These are phyloP conservation scores for Blastocystis sp. DNA, from an alignment of 352 stramenopile genomes.

Conservation along the genomic window DNA sequence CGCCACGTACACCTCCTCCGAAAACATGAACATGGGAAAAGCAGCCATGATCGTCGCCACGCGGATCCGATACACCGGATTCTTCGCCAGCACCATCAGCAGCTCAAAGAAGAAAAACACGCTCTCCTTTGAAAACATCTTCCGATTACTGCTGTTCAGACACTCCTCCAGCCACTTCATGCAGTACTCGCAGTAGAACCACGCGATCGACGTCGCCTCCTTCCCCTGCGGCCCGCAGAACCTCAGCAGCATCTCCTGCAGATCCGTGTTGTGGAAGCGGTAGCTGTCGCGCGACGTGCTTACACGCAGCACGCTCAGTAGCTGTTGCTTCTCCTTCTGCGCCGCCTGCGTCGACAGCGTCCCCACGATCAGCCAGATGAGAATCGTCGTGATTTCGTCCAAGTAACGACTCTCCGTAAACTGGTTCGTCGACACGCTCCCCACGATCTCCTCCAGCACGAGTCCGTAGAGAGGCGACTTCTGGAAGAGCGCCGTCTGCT, in stretches of 20 bases:
- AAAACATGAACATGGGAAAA: slow-evolving; percentile 7
- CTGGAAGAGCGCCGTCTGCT: background rate
- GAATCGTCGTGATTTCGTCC: background rate
- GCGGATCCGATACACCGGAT: background rate
- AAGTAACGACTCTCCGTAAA: background rate
- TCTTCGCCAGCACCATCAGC: background rate
- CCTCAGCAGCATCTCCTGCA: background rate
- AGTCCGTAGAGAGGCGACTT: background rate
- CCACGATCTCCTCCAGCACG: background rate
- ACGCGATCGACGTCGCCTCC: background rate
- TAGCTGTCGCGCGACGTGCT: slow-evolving; percentile 2
- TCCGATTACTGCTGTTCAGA: background rate
- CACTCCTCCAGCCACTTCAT: slow-evolving; percentile 12
- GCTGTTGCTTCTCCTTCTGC: slow-evolving; percentile 21
- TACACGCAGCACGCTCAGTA: background rate
- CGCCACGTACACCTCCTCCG: background rate
- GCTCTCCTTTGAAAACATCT: slow-evolving; percentile 18
- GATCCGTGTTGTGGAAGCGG: background rate
- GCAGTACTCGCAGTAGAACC: slow-evolving; percentile 46
- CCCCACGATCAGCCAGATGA: background rate
- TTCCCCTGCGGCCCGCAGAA: background rate
- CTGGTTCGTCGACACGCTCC: background rate
- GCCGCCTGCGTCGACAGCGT: background rate
- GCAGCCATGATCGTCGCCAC: slow-evolving; percentile 1
- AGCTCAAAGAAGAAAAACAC: slow-evolving; percentile 31